Percentiles rank a stretch among this genome's conserved stretches.
phyloP scores from a whole-genome alignment of 2,329 filamentous ascomycete species.

The Dothideomycetidae sp. region DNA sequence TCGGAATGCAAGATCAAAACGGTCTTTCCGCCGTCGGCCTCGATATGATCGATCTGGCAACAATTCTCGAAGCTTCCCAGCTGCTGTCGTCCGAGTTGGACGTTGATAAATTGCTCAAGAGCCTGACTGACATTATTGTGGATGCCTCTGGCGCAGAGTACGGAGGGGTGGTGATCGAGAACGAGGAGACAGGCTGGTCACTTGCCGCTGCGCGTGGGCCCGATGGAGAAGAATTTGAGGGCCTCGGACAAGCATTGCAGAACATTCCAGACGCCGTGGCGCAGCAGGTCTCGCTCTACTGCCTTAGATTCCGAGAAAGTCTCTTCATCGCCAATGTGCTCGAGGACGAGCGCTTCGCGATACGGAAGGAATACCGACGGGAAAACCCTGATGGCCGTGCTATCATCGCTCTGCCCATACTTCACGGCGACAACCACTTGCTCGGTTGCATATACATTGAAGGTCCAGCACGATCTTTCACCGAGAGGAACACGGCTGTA shows the following conservation, averaged over 20 bases:
- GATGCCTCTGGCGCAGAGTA: constrained; percentile 63
- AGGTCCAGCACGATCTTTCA: constrained; percentile 60
- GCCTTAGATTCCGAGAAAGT: constrained; percentile 58
- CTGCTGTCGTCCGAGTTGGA: constrained; percentile 66
- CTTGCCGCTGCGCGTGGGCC: constrained; percentile 61
- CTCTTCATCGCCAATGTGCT: constrained; percentile 62
- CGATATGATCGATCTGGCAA: constrained; percentile 70
- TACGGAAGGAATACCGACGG: constrained; percentile 44
- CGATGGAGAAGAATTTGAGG: constrained; percentile 36
- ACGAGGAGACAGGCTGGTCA: constrained; percentile 51
- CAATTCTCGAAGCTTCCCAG: constrained; percentile 65
- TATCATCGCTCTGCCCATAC: constrained; percentile 67
- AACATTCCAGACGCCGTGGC: constrained; percentile 53
- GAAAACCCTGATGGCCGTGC: constrained; percentile 56
- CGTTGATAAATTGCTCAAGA: constrained; percentile 60
- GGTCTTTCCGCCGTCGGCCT: constrained; percentile 52
- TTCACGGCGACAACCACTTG: constrained; percentile 55
- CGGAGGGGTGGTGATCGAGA: constrained; percentile 60
- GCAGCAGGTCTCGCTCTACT: constrained; percentile 63
- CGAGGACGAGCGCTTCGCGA: constrained; percentile 61
- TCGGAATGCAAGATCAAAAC: constrained; percentile 30
- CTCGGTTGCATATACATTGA: constrained; percentile 65
- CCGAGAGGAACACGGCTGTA: constrained; percentile 46
- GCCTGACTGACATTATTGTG: constrained; percentile 68
- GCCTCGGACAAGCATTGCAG: constrained; percentile 48